Evolutionary conservation across 495 filamentous ascomycete genomes (phyloP).

Genomic region (Astrothelium subdiscretum): DNA sequence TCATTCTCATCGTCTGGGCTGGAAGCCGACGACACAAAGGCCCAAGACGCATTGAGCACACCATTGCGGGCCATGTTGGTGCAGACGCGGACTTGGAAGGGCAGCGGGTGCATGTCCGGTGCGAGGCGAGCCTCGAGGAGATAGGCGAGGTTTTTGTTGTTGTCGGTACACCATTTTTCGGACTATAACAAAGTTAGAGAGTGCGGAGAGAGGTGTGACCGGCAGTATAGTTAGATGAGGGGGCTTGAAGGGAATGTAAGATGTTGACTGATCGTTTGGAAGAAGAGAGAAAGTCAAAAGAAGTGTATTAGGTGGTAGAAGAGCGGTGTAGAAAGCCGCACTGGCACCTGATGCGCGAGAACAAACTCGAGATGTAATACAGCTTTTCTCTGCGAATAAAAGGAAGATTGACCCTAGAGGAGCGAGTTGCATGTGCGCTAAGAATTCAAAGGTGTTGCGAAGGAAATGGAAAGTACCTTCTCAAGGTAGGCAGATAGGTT

Average conservation of each 20-base stretch:
- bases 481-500: not conserved
- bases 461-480: not conserved
- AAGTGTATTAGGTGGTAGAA: too few species aligned
- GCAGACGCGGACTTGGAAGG: slow-evolving; percentile 35
- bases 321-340: too few species aligned
- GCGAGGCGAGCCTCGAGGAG: slow-evolving; percentile 14
- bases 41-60: slow-evolving; percentile 12
- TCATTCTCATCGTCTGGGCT: slow-evolving; percentile 25
- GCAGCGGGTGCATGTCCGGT: slow-evolving; percentile 39
- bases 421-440: not conserved
- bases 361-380: too few species aligned
- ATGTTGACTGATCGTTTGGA: not conserved
- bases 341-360: too few species aligned
- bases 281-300: too few species aligned
- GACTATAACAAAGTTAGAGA: too few species aligned
- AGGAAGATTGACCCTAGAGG: too few species aligned
- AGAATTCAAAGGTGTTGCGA: not conserved
- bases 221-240: not conserved
- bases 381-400: too few species aligned
- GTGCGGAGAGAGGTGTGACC: too few species aligned
- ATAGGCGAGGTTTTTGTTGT: not conserved
- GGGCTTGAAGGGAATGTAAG: not conserved
- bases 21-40: slow-evolving; percentile 22
- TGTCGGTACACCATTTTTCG: not conserved
- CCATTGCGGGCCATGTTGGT: slow-evolving; percentile 16